These are phyloP conservation scores for Pulveroboletus sp. DNA, from an alignment of 768 basidiomycete species.

Conservation along the genomic window DNA sequence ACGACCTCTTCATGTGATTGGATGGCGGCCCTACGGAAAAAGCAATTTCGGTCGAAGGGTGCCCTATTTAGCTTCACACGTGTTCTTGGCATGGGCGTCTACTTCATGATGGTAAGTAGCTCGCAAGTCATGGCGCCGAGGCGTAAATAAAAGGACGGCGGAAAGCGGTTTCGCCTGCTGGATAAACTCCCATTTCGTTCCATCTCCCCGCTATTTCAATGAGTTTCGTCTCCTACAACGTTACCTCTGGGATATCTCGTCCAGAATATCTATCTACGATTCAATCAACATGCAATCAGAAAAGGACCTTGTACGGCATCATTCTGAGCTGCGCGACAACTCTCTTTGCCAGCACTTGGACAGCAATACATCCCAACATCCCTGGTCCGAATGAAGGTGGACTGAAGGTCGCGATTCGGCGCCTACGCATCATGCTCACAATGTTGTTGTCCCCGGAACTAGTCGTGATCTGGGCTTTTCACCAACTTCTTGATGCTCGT, in stretches of 20 bases:
- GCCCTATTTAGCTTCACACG: too few relatives aligned
- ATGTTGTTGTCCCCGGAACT: neutral
- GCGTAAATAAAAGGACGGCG: too few relatives aligned
- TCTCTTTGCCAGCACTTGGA: neutral
- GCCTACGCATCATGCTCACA: neutral
- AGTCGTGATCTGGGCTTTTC: neutral
- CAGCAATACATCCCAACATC: neutral
- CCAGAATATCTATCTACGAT: neutral
- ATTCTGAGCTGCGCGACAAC: neutral
- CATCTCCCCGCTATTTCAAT: too few relatives aligned
- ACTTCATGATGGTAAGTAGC: too few relatives aligned
- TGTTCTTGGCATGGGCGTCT: too few relatives aligned
- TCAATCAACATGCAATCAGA: neutral
- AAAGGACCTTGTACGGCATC: neutral
- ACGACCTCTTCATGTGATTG: too few relatives aligned
- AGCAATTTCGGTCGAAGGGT: too few relatives aligned
- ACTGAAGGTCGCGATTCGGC: neutral
- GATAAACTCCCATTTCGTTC: too few relatives aligned
- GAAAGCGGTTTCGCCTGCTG: too few relatives aligned
- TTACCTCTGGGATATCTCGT: neutral
- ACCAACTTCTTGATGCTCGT: neutral
- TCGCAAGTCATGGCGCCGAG: too few relatives aligned
- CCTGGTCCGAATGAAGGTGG: neutral
- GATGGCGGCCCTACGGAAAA: too few relatives aligned
- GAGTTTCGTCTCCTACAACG: neutral